Base-by-base conservation (phyloP, 345 rosid species). In the Brassica incana region DNA sequence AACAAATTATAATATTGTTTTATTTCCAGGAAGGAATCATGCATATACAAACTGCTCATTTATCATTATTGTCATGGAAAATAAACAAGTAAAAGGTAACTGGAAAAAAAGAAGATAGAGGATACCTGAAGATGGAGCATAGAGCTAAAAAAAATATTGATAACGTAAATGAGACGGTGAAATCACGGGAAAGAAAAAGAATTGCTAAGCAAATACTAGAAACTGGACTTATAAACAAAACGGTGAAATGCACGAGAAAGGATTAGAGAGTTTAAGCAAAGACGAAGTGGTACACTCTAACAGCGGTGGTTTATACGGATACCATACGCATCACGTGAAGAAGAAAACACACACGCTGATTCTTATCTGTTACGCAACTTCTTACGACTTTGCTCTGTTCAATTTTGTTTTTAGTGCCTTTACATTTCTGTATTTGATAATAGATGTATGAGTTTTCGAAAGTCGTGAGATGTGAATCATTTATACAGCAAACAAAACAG, bases 291-390 rank as follows among this genome's bases (percentile, higher is more conserved):
- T 72, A 72, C 68, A 78, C 67, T 72, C 27, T 1, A 59, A 58
- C 63, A 58, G 71, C 77, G 81, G 81, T 78, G 73, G 73, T 78
- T 62, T 65, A 71, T 71, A 77, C 76, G 43, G 71, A 52, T 71
- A 58, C 71, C 80, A 78, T 78, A 72, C 73, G 68, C 38, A 60
- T 72, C 81, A 58, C 72, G 81, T 78, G 81, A 78, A 52, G 20
- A 32, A 1, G 5, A 3, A 15, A 72, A 45, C 4, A 59, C 27
- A 16, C 11, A 11, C 36, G 30, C 36, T 4, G 9, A 78, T 65
- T 58, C 45, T 38, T 43, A 43, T 25, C 7, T 72, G 5, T 36
- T 35, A 62, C 66, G 10, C 58, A 76, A 78, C 50, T 20, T 64
- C 64, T 38, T 59, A 20, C 71, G 15, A 25, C 12, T 25, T 71